These are phyloP conservation scores for Halophytophthora batemanensis DNA, from an alignment of 352 stramenopile species.

Conservation along the genomic window DNA sequence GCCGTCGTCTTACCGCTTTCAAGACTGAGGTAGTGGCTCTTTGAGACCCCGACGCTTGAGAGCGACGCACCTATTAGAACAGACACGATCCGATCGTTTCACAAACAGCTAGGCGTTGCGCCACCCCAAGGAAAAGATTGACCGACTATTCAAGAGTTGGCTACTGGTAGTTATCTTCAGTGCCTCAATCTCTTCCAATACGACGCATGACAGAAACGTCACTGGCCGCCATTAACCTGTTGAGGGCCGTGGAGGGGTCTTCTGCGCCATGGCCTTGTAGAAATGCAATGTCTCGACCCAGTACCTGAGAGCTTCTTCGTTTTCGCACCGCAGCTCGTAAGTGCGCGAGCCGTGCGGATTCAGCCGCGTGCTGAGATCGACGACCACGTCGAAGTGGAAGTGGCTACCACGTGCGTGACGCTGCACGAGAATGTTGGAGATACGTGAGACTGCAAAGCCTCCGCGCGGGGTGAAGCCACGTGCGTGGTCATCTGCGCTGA, in stretches of 20 bases:
- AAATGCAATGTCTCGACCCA: conserved; percentile 73
- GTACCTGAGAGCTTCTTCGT: conserved; percentile 50
- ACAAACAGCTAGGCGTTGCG: no score
- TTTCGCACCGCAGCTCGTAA: conserved; percentile 66
- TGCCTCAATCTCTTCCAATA: no score
- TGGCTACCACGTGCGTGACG: conserved; percentile 31
- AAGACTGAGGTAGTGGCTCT: conserved; percentile 6
- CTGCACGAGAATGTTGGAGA: conserved; percentile 56
- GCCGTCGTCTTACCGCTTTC: neutral
- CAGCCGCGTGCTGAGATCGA: conserved; percentile 58
- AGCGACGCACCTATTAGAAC: no score
- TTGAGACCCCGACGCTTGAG: conserved; percentile 3
- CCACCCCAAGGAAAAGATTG: no score
- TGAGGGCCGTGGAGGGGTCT: conserved; percentile 32
- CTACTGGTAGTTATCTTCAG: no score
- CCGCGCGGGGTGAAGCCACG: conserved; percentile 64
- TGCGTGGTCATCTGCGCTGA: conserved; percentile 55
- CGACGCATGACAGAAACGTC: no score
- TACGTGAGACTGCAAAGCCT: conserved; percentile 51
- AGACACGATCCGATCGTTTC: no score
- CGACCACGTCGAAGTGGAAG: conserved; percentile 67
- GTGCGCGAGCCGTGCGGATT: conserved; percentile 58
- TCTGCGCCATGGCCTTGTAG: conserved; percentile 52
- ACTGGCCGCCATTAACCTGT: conserved; percentile 27
- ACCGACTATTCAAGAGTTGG: no score